Percentiles rank a stretch among this genome's conserved stretches.
Evolutionary conservation across 2,329 filamentous ascomycete species (phyloP).

Genomic region (Hymenoscyphus repandus): DNA sequence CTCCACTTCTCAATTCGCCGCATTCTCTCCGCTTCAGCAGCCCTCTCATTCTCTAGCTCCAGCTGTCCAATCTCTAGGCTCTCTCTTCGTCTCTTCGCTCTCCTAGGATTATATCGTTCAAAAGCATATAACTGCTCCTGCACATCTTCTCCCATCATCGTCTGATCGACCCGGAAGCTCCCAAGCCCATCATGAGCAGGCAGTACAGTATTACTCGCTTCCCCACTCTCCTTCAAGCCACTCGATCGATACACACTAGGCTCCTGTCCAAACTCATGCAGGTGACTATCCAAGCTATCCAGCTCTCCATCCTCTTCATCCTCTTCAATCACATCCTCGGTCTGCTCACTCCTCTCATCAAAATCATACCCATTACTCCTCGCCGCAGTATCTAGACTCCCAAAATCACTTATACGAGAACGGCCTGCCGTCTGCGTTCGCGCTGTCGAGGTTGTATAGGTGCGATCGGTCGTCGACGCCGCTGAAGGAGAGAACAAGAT

Average conservation of each 20-base stretch:
- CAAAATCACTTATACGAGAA: constrained; percentile 74
- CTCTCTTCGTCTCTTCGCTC: constrained; percentile 50
- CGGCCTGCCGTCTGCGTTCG: constrained; percentile 62
- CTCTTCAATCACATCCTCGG: constrained; percentile 46
- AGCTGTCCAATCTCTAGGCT: constrained; percentile 47
- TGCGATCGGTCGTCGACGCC: constrained; percentile 61
- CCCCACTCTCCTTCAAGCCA: constrained; percentile 7
- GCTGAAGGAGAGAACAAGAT: constrained; percentile 82
- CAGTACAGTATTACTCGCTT: constrained; percentile 55
- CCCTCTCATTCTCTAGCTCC: constrained; percentile 48
- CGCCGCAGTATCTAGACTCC: constrained; percentile 66
- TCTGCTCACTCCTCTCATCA: constrained; percentile 56
- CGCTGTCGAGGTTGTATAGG: constrained; percentile 59
- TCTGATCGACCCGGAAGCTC: constrained; percentile 65
- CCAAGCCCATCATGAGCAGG: constrained; percentile 90
- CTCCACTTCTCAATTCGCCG: constrained; percentile 88
- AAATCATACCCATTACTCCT: constrained; percentile 51
- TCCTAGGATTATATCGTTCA: constrained; percentile 74
- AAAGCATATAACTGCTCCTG: constrained; percentile 88
- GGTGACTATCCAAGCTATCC: constrained; percentile 87
- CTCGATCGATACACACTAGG: constrained; percentile 28
- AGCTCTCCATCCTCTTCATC: constrained; percentile 68
- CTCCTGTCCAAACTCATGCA: constrained; percentile 77
- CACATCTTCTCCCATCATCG: constrained; percentile 48
- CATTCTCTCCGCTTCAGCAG: constrained; percentile 67